Base-by-base conservation (phyloP, 768 basidiomycete species). In the Boletus tomentosulus region DNA sequence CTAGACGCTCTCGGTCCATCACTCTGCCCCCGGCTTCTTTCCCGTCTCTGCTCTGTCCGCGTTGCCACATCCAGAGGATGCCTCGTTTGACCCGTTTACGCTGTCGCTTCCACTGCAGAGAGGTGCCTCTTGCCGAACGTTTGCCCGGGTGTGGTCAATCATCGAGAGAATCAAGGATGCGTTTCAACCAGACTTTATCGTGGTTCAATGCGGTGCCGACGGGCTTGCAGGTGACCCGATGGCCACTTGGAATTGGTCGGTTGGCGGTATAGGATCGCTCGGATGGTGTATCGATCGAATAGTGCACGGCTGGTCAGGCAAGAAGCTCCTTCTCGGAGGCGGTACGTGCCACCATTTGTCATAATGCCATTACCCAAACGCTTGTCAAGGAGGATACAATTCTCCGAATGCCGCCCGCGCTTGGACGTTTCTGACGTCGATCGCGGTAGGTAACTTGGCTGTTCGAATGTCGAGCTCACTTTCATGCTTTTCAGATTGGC, bases 181-280 rank as follows among this genome's bases (percentile, higher is more conserved):
- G 0, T 94, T 87, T 66, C 63, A 72, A 4, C 94, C 94, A 0
- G 88, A 95, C 59, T 90, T 81, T 61, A 67, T 92, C 13, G 78
- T 96, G 0, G 63, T 97, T 0, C 93, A 97, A 63, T 92, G 92
- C 53, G 95, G 95, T 2, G 82, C 84, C 1, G 95, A 98, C 59
- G 91, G 85, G 0, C 78, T 98, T 3, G 85, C 91, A 1, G 91
- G 87, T 0, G 95, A 97, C 67, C 86, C 88, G 1, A 85, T 85
- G 69, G 78, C 79, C 4, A 78, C 80, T 3, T 85, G 87, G 76
- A 86, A 92, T 66, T 85, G 86, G 84, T 75, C 79, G 6, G 68
- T 92, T 27, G 80, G 75, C 9, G 70, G 69, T 3, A 70, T 65
- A 3, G 87, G 91, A 0, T 85, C 83, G 0, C 68, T 94, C 51